Evolutionary conservation across 2,329 filamentous ascomycete species (phyloP), one percentile per base, ranked within the genome.

Genomic region (Penicillium digitatum): DNA sequence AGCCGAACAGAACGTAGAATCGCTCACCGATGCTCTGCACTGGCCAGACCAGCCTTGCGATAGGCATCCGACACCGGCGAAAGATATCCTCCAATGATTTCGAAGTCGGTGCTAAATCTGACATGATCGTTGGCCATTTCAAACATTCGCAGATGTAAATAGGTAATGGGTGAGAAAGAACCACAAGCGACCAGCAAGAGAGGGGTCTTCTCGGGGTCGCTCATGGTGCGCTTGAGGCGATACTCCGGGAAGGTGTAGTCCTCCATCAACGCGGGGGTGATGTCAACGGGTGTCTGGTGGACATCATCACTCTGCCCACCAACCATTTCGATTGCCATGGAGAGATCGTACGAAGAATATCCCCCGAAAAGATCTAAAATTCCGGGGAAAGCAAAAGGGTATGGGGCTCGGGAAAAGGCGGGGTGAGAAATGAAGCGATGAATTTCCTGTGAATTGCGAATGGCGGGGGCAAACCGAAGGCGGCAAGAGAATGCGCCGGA

Each of bases 1-100:
- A 43, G 32, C 40, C 20, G 16, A 4, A 34, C 26, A 34, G 16
- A 48, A 45, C 5, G 2, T 57, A 51, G 48, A 11, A 20, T 43
- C 38, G 49, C 63, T 64, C 72, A 83, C 77, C 88, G 79, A 72
- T 92, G 87, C 55, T 85, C 79, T 34, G 88, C 85, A 57, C 83
- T 85, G 14, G 88, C 89, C 35, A 94, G 77, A 44, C 89, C 89
- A 48, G 84, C 85, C 76, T 95, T 94, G 70, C 91, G 90, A 76
- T 95, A 87, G 39, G 84, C 83, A 66, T 87, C 84, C 53, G 83
- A 85, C 59, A 89, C 88, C n/a, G 89, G 89, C 24, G 86, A 90
- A 59, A 93, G 78, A 71, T 93, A 96, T 49, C 89, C 90, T 58
- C 89, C 92, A 42, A 96, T 81, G 32, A 96, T 84, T 72, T 96